phyloP scores from a whole-genome alignment of 2,329 filamentous ascomycete species.

The Ophiocordyceps camponoti-rufipedis region DNA sequence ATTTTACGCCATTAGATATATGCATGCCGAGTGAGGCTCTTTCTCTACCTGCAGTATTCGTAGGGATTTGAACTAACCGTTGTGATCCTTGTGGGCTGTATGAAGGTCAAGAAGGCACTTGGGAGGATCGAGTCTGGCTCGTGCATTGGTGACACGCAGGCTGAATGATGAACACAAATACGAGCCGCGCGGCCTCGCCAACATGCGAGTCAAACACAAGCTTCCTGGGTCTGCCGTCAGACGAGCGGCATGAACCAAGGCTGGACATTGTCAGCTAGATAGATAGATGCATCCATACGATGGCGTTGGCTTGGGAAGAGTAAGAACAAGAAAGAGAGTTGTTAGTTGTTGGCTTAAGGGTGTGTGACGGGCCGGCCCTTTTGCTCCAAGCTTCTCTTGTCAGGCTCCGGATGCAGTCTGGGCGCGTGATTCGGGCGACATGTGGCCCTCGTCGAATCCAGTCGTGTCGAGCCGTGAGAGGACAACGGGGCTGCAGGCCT shows the following conservation, averaged over 20 bases:
- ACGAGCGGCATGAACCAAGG: too few relatives aligned
- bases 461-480: neutral
- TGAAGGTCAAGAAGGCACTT: too few relatives aligned
- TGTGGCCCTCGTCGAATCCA: neutral
- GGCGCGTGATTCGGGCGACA: too few relatives aligned
- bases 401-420: too few relatives aligned
- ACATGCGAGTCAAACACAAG: neutral
- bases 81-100: too few relatives aligned
- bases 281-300: neutral
- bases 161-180: neutral
- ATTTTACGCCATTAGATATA: neutral
- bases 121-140: neutral
- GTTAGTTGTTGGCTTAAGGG: too few relatives aligned
- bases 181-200: too few relatives aligned
- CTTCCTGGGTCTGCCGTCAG: neutral
- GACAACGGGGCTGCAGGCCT: neutral
- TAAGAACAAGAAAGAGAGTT: neutral
- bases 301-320: neutral
- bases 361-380: too few relatives aligned
- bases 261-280: too few relatives aligned
- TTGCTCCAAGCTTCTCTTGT: too few relatives aligned
- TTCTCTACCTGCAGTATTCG: too few relatives aligned
- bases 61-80: too few relatives aligned
- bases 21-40: neutral
- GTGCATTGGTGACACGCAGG: neutral